phyloP scores from a whole-genome alignment of 352 stramenopile genomes.

The Phytophthora fragariaefolia region DNA sequence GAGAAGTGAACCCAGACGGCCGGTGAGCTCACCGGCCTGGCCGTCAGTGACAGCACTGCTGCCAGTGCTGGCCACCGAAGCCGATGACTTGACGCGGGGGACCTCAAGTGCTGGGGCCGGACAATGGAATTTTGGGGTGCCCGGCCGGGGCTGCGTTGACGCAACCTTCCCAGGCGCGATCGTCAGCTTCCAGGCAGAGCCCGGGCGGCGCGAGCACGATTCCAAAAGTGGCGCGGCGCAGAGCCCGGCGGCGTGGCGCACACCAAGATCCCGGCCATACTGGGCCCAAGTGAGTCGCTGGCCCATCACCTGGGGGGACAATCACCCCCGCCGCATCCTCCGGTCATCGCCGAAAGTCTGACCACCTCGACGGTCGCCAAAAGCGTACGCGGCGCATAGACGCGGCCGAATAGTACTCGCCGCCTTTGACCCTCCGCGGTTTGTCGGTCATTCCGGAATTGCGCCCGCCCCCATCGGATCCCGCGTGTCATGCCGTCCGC shows the following conservation, averaged over 20 bases:
- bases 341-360: constrained; percentile 19
- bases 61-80: too few relatives aligned
- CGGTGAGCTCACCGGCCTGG: neutral
- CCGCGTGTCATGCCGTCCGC: neutral
- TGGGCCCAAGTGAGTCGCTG: neutral
- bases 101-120: neutral
- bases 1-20: neutral
- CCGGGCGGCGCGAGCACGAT: constrained; percentile 11
- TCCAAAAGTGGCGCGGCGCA: neutral
- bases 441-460: constrained; percentile 31
- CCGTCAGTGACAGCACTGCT: too few relatives aligned
- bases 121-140: neutral
- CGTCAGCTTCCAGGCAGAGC: neutral
- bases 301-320: neutral
- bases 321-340: neutral
- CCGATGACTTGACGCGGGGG: neutral
- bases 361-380: constrained; percentile 33
- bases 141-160: neutral
- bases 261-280: constrained; percentile 29
- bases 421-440: neutral
- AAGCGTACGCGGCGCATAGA: constrained; percentile 12
- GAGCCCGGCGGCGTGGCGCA: neutral
- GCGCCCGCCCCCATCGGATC: neutral
- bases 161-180: neutral
- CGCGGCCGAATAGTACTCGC: constrained; percentile 32